phyloP scores from a whole-genome alignment of 164 flowering plant genomes.

The Annona squamosa region DNA sequence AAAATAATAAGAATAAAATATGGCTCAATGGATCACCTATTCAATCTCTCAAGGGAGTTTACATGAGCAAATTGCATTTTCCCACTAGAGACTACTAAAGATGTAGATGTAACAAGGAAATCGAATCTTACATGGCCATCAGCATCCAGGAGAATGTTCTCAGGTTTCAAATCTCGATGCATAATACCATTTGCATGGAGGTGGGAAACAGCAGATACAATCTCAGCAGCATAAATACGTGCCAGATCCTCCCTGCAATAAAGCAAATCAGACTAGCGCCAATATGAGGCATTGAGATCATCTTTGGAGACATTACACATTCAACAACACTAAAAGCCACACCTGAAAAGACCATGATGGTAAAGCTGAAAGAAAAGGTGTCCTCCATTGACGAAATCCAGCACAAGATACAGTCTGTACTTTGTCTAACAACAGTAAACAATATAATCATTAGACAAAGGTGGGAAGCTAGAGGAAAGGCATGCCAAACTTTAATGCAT shows the following conservation, averaged over 20 bases:
- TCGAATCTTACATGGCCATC: conserved; percentile 77
- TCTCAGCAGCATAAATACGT: conserved; percentile 86
- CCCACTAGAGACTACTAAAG: background rate
- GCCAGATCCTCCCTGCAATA: conserved; percentile 84
- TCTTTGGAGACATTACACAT: background rate
- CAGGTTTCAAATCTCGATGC: conserved; percentile 94
- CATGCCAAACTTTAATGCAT: too few relatives aligned
- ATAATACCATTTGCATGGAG: conserved; percentile 84
- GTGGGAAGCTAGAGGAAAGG: too few relatives aligned
- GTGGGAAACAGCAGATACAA: conserved; percentile 94
- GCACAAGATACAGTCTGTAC: conserved; percentile 69
- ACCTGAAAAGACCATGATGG: conserved; percentile 90
- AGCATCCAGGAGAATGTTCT: conserved; percentile 85
- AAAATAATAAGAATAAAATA: too few relatives aligned
- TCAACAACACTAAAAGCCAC: conserved; percentile 5
- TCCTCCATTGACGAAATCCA: conserved; percentile 89
- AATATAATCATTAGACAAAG: background rate
- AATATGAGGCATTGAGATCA: background rate
- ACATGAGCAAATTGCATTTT: background rate
- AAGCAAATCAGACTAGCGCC: background rate
- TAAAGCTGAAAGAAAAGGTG: conserved; percentile 90
- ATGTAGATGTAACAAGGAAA: background rate
- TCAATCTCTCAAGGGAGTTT: background rate
- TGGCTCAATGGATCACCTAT: background rate
- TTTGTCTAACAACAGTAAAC: conserved; percentile 53